Conservation (phyloP, 73 alveolate species). For the Paraurostyla sp. region DNA sequence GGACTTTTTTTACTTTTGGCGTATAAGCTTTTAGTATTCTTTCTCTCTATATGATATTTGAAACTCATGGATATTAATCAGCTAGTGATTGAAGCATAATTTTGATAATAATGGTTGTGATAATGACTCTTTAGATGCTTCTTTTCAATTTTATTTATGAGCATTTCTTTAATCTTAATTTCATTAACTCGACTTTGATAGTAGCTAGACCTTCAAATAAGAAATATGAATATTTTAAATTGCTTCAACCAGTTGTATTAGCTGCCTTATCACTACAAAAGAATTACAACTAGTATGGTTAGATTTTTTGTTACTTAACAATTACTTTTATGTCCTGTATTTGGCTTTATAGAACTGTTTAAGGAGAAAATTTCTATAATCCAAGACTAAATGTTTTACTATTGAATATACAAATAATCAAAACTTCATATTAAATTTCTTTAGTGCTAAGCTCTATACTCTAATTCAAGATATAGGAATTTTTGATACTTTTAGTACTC, state of each 20-base stretch:
- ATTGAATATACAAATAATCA: background rate
- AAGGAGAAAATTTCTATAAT: background rate
- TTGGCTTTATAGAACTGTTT: background rate
- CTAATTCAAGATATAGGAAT: background rate
- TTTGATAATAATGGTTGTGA: background rate
- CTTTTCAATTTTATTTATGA: background rate
- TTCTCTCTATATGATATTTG: background rate
- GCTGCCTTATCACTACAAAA: background rate
- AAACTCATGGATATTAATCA: background rate
- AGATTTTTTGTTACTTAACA: background rate
- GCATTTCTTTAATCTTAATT: slow-evolving; percentile 17
- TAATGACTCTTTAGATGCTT: background rate
- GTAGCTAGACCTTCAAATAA: background rate
- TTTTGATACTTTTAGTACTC: background rate
- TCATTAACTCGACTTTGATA: background rate
- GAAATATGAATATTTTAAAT: slow-evolving; percentile 27
- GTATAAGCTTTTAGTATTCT: background rate
- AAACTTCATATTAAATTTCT: background rate
- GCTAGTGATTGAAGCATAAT: background rate
- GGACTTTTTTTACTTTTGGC: background rate
- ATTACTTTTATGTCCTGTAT: background rate
- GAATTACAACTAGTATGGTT: background rate
- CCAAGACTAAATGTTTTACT: background rate
- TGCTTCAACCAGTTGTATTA: background rate
- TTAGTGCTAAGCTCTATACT: background rate